Percentiles rank a stretch among this genome's conserved stretches.
phyloP scores from a whole-genome alignment of 2,329 filamentous ascomycete genomes.

The Calonectria pauciramosa region DNA sequence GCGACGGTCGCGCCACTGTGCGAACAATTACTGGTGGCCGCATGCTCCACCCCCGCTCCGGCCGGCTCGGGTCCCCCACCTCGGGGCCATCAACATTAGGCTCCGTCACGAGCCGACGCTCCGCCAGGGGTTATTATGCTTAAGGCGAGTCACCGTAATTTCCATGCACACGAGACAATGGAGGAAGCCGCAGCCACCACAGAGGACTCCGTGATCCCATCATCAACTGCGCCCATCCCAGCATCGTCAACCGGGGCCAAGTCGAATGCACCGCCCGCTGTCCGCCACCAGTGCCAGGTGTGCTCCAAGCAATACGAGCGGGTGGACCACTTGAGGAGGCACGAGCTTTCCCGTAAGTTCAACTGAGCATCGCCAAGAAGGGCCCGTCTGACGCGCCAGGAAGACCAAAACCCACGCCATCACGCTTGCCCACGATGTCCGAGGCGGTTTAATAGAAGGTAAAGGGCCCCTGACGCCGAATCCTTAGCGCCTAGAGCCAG shows the following conservation, averaged over 20 bases:
- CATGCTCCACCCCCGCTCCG: background rate
- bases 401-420: background rate
- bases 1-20: background rate
- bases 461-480: rapidly evolving
- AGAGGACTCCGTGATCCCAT: background rate
- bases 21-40: background rate
- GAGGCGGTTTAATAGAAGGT: background rate
- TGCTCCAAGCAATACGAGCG: slow-evolving; percentile 3
- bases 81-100: background rate
- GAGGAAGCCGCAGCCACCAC: background rate
- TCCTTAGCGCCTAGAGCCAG: background rate
- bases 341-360: background rate
- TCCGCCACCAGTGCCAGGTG: background rate
- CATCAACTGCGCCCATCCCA: background rate
- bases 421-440: background rate
- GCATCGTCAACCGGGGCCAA: too few species aligned
- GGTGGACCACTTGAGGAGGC: background rate
- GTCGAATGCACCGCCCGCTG: background rate
- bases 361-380: background rate
- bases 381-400: background rate
- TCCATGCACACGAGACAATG: background rate
- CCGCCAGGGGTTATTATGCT: background rate
- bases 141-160: background rate
- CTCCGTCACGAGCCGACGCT: background rate
- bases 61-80: slow-evolving; percentile 6